A percentile compares a stretch with the other conserved stretches of the same genome.
Evolutionary conservation across 305 asterid genomes (phyloP).

Genomic region (Fraxinus paxiana): DNA sequence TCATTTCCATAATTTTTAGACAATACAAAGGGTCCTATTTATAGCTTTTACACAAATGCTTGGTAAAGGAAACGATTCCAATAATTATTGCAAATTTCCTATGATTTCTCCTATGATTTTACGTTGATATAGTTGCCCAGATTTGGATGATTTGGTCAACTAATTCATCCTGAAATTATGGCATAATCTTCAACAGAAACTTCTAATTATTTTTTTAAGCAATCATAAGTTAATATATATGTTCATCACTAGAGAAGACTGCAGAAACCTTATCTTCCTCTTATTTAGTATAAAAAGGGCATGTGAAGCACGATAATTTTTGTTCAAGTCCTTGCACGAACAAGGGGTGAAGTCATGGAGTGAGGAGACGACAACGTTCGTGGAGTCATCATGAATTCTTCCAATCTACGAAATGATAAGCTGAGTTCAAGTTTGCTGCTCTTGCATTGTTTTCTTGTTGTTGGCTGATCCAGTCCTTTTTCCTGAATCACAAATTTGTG

Average conservation of each 20-base stretch:
- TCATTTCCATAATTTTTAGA: too few relatives aligned
- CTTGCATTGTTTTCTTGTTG: conserved; percentile 41
- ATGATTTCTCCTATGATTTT: too few relatives aligned
- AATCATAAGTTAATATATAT: neutral
- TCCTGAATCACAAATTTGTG: conserved; percentile 39
- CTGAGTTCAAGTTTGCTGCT: conserved; percentile 58
- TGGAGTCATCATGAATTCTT: conserved; percentile 46
- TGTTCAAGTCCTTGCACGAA: conserved; percentile 47
- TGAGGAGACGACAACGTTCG: conserved; percentile 52
- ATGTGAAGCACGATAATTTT: neutral
- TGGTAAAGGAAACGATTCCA: too few relatives aligned
- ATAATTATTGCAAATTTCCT: too few relatives aligned
- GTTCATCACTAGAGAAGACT: neutral
- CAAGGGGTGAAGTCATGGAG: conserved; percentile 76
- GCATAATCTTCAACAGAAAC: neutral
- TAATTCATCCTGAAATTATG: too few relatives aligned
- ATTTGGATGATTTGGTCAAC: too few relatives aligned
- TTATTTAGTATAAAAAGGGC: neutral
- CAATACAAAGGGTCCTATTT: too few relatives aligned
- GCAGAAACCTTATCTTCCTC: neutral
- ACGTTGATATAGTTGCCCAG: too few relatives aligned
- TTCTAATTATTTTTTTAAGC: neutral
- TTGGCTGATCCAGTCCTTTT: conserved; percentile 13
- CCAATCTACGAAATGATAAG: conserved; percentile 59
- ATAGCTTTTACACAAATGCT: too few relatives aligned